Percentiles rank a stretch among this genome's conserved stretches.
phyloP scores from a whole-genome alignment of 192 early-diverging fungal genomes.

The Paraglomus brasilianum region DNA sequence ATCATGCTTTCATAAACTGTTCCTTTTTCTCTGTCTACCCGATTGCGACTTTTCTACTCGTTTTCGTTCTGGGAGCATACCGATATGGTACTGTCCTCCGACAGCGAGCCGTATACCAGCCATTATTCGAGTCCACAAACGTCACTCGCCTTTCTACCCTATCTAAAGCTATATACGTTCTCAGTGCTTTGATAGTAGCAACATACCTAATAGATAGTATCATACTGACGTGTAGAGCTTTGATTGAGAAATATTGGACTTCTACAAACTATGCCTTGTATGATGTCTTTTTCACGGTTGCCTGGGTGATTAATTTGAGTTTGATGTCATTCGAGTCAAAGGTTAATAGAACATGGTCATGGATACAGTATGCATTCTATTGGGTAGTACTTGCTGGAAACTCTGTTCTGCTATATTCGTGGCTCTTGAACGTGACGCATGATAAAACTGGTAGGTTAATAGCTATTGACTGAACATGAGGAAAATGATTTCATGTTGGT shows the following conservation, averaged over 20 bases:
- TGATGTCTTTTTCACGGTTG: conserved; percentile 39
- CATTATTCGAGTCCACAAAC: no score
- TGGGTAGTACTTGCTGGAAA: conserved; percentile 44
- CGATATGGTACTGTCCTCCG: no score
- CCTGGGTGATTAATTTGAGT: conserved; percentile 39
- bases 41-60: no score
- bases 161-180: not conserved
- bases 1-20: no score
- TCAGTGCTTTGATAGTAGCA: not conserved
- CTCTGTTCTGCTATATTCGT: conserved; percentile 45
- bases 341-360: conserved; percentile 47
- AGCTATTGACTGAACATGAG: not conserved
- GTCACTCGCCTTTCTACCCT: not conserved
- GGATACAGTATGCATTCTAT: conserved; percentile 58
- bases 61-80: no score
- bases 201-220: conserved; percentile 16
- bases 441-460: conserved; percentile 34
- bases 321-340: conserved; percentile 40
- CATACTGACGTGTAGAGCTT: not conserved
- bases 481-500: not conserved
- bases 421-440: conserved; percentile 34
- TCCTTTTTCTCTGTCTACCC: no score
- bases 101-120: no score
- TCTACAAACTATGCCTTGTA: conserved; percentile 45
- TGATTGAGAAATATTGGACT: conserved; percentile 34